Base-by-base conservation (phyloP, 176 grass and related monocot species). In the Rhynchospora tenuis region DNA sequence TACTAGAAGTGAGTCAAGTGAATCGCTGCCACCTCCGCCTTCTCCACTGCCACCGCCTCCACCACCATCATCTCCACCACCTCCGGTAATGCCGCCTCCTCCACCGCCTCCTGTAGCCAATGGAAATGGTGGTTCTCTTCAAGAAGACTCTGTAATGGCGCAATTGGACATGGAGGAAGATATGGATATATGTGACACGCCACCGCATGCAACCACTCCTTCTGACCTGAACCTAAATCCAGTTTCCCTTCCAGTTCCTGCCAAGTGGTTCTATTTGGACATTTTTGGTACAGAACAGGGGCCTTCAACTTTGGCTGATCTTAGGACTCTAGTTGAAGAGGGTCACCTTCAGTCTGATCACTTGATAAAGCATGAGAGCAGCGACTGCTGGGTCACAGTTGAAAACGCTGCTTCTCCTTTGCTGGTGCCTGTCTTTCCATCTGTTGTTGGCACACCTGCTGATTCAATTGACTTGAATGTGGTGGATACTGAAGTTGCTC, bases 141-240 rank as follows among this genome's bases (percentile, higher is more conserved):
- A 82, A 50, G 59, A 50, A 62, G 61, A 82, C 31, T 65, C 31
- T 67, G 24, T 61, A 68, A 68, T 76, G 57, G 93, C 92, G 69
- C 88, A 86, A 78, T 47, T 78, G 63, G 92, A 88, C 52, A 99
- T 99, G 96, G 93, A 95, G 89, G 96, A 95, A 88, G 96, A 99
- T 83, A 99, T 99, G 96, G 96, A 99, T 86, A 99, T 99, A 76
- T 95, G 93, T 3, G 93, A 99, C 80, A 99, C 96, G 9, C 96
- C 96, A 58, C 96, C 96, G 42, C 96, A 95, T 85, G 84, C 45
- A 45, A 90, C 70, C 72, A n/a, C 52, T 27, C 78, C 83, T 84
- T 87, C 91, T 79, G 84, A 90, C 63, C 64, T 84, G 31, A 84
- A 38, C 2, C 61, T 13, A 19, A 65, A 45, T 68, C 80, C 42